These are phyloP conservation scores for Cladosporium sp. DNA, from an alignment of 2,329 filamentous ascomycete genomes.

Conservation along the genomic window DNA sequence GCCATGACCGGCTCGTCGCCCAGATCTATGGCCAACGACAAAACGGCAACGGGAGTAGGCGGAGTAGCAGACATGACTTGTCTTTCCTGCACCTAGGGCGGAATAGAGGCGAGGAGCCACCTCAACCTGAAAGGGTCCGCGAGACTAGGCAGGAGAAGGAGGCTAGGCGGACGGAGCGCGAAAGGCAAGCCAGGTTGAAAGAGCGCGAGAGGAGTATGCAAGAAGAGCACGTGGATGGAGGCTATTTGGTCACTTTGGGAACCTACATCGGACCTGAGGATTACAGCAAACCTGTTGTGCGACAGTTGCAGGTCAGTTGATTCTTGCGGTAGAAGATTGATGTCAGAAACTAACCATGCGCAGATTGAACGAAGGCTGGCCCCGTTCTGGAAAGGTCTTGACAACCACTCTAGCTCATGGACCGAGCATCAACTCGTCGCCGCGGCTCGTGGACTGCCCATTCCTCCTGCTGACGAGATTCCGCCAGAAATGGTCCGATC, in stretches of 20 bases:
- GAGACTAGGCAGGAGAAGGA: slow-evolving; percentile 93
- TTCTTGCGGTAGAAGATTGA: slow-evolving; percentile 56
- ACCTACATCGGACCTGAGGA: slow-evolving; percentile 91
- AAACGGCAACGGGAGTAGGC: slow-evolving; percentile 33
- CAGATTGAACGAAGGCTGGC: slow-evolving; percentile 90
- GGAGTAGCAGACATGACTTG: slow-evolving; percentile 55
- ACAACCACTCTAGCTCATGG: slow-evolving; percentile 86
- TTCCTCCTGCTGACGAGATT: slow-evolving; percentile 79
- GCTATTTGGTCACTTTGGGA: slow-evolving; percentile 89
- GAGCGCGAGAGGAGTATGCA: slow-evolving; percentile 87
- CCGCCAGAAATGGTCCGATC: slow-evolving; percentile 62
- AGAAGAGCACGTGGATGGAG: slow-evolving; percentile 91
- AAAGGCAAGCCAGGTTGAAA: slow-evolving; percentile 68
- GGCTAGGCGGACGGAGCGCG: slow-evolving; percentile 76
- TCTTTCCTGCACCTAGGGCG: slow-evolving; percentile 54
- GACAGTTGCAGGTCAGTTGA: slow-evolving; percentile 60
- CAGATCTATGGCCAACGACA: slow-evolving; percentile 41
- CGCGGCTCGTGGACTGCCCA: slow-evolving; percentile 75
- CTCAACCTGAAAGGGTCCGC: slow-evolving; percentile 54
- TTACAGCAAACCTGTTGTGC: slow-evolving; percentile 82
- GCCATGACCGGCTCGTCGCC: slow-evolving; percentile 26
- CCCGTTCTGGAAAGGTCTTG: slow-evolving; percentile 91
- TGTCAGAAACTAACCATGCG: neutral
- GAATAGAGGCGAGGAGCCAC: slow-evolving; percentile 40
- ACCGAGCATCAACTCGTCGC: slow-evolving; percentile 94